Evolutionary conservation across 345 rosid species (phyloP), one percentile per base, ranked within the genome.

Genomic region (Salix suchowensis): DNA sequence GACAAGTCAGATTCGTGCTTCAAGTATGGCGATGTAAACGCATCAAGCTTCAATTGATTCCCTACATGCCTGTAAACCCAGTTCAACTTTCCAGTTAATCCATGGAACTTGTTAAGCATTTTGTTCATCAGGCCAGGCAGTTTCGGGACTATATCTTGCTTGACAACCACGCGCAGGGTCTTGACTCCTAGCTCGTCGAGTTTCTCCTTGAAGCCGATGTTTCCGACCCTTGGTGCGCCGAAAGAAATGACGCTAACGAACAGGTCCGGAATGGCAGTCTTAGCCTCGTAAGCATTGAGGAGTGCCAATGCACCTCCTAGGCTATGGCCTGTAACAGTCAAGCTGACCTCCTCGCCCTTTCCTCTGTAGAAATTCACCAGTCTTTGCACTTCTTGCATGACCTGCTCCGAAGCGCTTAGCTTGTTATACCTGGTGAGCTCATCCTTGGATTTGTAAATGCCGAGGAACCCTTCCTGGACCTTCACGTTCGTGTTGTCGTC

Each of bases 211-310:
- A 91, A 91, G 15, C 84, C 85, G 28, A 89, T 67, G 78, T 91
- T 91, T 8, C 94, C 94, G n/a, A 84, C 92, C 68, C 94, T 80
- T 0, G 92, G 94, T 19, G 91, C 92, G 21, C 90, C 94, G 24
- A 86, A 90, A 0, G 94, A 86, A 36, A 90, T 74, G 48, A 90
- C 92, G 54, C 82, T 85, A 40, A 90, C 80, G 68, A 67, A 77
- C 14, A 87, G 71, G 30, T 26, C 81, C 0, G 91, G 88, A 60
- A 87, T 76, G 24, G 82, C 76, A 79, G 77, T 80, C 6, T 85
- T 88, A 0, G 88, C 90, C 39, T 90, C 89, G 10, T 88, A 83
- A 28, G 92, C 92, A 9, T 84, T 90, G 67, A 90, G 80, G 2
- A 88, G 86, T 1, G 94, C 89, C 65, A 90, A 67, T 16, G 92